Percentiles rank a stretch among this genome's conserved stretches.
Conservation (phyloP, 2,329 filamentous ascomycete species). For the Akanthomyces lecanii region DNA sequence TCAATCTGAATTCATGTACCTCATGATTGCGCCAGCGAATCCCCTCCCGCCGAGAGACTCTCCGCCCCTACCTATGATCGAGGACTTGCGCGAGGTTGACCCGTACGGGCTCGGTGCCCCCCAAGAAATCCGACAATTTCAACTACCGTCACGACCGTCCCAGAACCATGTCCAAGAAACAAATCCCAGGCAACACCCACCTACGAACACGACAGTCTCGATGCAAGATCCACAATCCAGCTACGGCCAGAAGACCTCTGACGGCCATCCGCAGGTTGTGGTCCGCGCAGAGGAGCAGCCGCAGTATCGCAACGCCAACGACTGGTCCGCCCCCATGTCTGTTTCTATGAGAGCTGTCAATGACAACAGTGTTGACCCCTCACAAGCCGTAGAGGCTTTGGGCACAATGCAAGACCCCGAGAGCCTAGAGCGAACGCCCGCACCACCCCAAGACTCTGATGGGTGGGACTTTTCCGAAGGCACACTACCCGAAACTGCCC, state of each 20-base stretch:
- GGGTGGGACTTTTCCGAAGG: constrained; percentile 92
- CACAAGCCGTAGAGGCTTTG: constrained; percentile 38
- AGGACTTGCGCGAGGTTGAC: constrained; percentile 55
- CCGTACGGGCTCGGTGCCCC: constrained; percentile 44
- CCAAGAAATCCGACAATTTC: constrained; percentile 38
- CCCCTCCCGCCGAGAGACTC: constrained; percentile 61
- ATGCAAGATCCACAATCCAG: constrained; percentile 36
- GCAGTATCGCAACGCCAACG: constrained; percentile 35
- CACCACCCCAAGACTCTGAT: constrained; percentile 54
- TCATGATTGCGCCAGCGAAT: constrained; percentile 65
- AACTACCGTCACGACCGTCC: constrained; percentile 37
- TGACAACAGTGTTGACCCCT: constrained; percentile 30
- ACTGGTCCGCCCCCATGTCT: constrained; percentile 33
- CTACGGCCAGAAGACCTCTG: constrained; percentile 32
- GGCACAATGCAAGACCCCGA: constrained; percentile 38
- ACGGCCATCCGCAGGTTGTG: constrained; percentile 46
- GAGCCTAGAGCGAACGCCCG: constrained; percentile 42
- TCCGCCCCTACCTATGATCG: constrained; percentile 53
- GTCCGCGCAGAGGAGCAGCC: constrained; percentile 49
- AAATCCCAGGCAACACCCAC: constrained; percentile 48
- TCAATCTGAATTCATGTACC: constrained; percentile 62
- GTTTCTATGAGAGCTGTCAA: constrained; percentile 34
- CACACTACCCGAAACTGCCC: constrained; percentile 53
- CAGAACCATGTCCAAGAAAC: constrained; percentile 57
- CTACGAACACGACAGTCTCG: constrained; percentile 57